phyloP scores from a whole-genome alignment of 2,329 filamentous ascomycete species.

The Nothopassalora personata region DNA sequence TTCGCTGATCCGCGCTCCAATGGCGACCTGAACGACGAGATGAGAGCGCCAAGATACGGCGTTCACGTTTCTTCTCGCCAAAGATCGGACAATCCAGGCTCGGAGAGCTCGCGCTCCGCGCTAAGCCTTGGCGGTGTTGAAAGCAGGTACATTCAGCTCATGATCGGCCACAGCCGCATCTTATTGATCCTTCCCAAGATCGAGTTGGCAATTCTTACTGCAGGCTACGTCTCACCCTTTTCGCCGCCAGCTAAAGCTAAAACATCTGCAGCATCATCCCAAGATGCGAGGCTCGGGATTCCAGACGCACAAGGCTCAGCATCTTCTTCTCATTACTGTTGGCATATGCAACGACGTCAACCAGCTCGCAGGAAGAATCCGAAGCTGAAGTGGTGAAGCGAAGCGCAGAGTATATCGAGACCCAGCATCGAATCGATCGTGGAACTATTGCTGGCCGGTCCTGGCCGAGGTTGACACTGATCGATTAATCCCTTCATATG shows the following conservation, averaged over 20 bases:
- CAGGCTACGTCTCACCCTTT: background rate
- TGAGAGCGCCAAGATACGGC: background rate
- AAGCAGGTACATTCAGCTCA: background rate
- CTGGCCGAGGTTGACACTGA: slow-evolving; percentile 60
- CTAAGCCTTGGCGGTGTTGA: background rate
- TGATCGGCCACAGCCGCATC: background rate
- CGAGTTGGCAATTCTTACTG: background rate
- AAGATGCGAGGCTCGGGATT: background rate
- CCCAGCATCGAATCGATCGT: slow-evolving; percentile 62
- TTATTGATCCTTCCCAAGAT: background rate
- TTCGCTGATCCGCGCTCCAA: no score
- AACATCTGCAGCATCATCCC: background rate
- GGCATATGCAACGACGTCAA: background rate
- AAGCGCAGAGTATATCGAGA: slow-evolving; percentile 59
- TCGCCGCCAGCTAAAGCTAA: background rate
- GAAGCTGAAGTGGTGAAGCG: slow-evolving; percentile 41
- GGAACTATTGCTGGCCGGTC: slow-evolving; percentile 72
- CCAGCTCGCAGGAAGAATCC: background rate
- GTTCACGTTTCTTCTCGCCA: background rate
- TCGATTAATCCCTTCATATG: slow-evolving; percentile 57
- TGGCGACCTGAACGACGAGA: background rate
- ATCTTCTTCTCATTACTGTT: background rate
- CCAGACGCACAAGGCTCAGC: background rate
- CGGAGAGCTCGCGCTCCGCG: background rate
- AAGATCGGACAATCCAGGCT: background rate